Evolutionary conservation across 768 basidiomycete species (phyloP).

Genomic region (Boletus sp.): DNA sequence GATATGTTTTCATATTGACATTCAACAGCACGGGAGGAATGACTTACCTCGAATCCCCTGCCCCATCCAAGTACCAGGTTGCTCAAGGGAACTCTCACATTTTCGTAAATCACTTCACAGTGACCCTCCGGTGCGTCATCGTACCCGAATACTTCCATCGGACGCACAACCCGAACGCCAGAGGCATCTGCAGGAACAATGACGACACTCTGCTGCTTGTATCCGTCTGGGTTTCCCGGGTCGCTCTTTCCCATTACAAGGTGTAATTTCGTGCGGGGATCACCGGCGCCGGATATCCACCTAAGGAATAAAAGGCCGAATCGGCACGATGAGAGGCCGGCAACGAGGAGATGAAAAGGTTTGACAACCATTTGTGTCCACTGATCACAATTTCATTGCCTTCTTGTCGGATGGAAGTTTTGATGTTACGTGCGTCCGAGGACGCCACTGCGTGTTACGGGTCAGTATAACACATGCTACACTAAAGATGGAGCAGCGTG

Average conservation of each 20-base stretch:
- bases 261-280: constrained; percentile 85
- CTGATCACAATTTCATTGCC: constrained; percentile 89
- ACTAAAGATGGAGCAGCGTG: constrained; percentile 23
- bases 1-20: not conserved
- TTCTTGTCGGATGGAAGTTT: constrained; percentile 78
- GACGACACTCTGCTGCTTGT: constrained; percentile 90
- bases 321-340: constrained; percentile 12
- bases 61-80: constrained; percentile 94
- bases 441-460: constrained; percentile 57
- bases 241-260: constrained; percentile 96
- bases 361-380: constrained; percentile 87
- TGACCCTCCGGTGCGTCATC: constrained; percentile 97
- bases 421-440: constrained; percentile 94
- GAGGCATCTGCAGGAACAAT: constrained; percentile 86
- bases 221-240: constrained; percentile 68
- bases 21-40: not conserved
- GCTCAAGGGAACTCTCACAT: constrained; percentile 81
- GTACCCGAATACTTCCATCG: constrained; percentile 91
- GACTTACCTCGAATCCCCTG: constrained; percentile 79
- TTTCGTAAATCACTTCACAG: constrained; percentile 91
- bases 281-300: constrained; percentile 98
- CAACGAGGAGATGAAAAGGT: not conserved
- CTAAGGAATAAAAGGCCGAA: constrained; percentile 35
- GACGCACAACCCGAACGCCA: constrained; percentile 87
- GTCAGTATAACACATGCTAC: constrained; percentile 10